Evolutionary conservation across 345 rosid species (phyloP).

Genomic region (Geranium rotundifolium): DNA sequence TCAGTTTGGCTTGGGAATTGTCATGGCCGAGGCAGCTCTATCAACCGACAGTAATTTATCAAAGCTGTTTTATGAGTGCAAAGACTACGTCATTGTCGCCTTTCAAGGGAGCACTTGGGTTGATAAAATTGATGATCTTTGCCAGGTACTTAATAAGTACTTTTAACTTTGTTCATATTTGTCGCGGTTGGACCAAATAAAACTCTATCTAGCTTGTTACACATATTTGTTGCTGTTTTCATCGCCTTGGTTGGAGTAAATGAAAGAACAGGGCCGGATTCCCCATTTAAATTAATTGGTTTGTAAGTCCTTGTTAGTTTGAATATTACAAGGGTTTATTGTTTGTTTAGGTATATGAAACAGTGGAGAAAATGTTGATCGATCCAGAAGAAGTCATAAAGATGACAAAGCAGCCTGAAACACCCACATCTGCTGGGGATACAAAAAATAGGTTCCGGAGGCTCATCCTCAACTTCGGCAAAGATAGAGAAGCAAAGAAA

Average conservation of each 20-base stretch:
- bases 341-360: slow-evolving; percentile 54
- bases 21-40: slow-evolving; percentile 50
- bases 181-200: too few species aligned
- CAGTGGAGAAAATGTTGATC: slow-evolving; percentile 55
- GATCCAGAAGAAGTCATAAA: slow-evolving; percentile 59
- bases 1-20: slow-evolving; percentile 68
- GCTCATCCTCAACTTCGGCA: slow-evolving; percentile 63
- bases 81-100: slow-evolving; percentile 53
- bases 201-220: neutral
- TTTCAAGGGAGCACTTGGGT: slow-evolving; percentile 52
- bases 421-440: slow-evolving; percentile 25
- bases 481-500: slow-evolving; percentile 40
- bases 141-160: too few species aligned
- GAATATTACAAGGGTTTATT: neutral
- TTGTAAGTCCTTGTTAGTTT: neutral
- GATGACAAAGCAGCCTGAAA: slow-evolving; percentile 27
- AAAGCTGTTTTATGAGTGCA: slow-evolving; percentile 70
- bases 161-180: too few species aligned
- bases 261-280: too few species aligned
- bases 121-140: slow-evolving; percentile 70
- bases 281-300: too few species aligned
- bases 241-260: too few species aligned
- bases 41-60: slow-evolving; percentile 42
- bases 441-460: slow-evolving; percentile 47
- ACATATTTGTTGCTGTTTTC: neutral